Evolutionary conservation across 2,329 filamentous ascomycete genomes (phyloP).

Genomic region (Pyricularia sp.): DNA sequence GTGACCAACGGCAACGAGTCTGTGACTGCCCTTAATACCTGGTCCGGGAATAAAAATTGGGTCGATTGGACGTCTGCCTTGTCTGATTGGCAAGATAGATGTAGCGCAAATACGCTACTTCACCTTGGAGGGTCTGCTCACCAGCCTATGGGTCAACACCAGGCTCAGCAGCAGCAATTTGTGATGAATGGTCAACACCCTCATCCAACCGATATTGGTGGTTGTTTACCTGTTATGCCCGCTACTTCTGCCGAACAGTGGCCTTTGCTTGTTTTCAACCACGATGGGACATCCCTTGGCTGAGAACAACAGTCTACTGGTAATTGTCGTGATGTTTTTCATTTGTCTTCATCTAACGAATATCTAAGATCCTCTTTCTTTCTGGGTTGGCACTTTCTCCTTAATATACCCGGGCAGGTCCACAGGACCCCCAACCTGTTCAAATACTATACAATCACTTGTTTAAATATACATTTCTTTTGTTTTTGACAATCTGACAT

Average conservation of each 20-base stretch:
- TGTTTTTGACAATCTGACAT: not conserved
- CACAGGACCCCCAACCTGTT: not conserved
- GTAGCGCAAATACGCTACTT: conserved; percentile 38
- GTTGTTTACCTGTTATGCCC: not conserved
- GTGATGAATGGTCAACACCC: not conserved
- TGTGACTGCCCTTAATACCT: conserved; percentile 8
- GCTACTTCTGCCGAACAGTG: not conserved
- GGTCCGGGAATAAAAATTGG: conserved; percentile 35
- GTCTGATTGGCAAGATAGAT: conserved; percentile 37
- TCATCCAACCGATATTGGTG: not conserved
- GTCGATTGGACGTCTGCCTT: conserved; percentile 45
- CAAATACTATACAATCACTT: not conserved
- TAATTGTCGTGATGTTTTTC: not conserved
- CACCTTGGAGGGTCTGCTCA: conserved; percentile 25
- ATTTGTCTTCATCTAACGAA: not conserved
- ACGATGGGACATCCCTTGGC: not conserved
- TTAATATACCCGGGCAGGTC: not conserved
- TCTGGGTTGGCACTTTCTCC: not conserved
- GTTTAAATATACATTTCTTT: not conserved
- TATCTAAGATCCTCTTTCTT: not conserved
- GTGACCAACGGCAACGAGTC: not conserved
- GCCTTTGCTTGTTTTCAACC: conserved; percentile 1
- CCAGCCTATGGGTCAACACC: not conserved
- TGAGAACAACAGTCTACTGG: not conserved
- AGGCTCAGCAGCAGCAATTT: not conserved